Conservation (phyloP, 345 rosid genomes). For the Sisymbrium altissimum region DNA sequence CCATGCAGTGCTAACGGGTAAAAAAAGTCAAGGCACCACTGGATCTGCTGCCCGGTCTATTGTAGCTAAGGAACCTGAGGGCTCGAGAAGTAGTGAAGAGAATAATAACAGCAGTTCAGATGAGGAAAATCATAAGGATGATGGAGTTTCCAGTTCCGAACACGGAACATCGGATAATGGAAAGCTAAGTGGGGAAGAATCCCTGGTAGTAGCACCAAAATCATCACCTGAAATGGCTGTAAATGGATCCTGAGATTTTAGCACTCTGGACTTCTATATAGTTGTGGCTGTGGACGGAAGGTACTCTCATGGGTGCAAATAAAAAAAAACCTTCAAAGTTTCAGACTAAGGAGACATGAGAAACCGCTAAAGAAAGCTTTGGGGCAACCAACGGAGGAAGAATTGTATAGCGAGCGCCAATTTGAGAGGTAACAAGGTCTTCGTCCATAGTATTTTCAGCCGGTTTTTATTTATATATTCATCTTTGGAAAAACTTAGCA, state of each 20-base stretch:
- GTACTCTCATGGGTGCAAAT: constrained; percentile 27
- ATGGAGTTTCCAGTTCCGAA: constrained; percentile 58
- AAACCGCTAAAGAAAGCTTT: constrained; percentile 21
- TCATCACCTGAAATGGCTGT: constrained; percentile 92
- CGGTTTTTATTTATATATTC: background rate
- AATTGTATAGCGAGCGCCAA: constrained; percentile 29
- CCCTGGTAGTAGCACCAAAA: constrained; percentile 56
- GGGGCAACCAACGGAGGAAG: constrained; percentile 20
- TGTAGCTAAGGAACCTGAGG: constrained; percentile 30
- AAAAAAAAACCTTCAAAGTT: background rate
- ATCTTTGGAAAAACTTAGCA: constrained; percentile 15
- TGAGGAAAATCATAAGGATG: constrained; percentile 57
- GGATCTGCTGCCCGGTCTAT: constrained; percentile 16
- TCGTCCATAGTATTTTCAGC: constrained; percentile 27
- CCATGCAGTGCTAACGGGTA: constrained; percentile 75
- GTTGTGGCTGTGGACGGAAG: constrained; percentile 22
- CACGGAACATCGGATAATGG: constrained; percentile 40
- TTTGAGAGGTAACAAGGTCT: constrained; percentile 31
- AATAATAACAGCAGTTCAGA: constrained; percentile 37
- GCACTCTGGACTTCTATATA: constrained; percentile 22
- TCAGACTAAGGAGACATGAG: constrained; percentile 25
- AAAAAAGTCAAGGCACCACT: constrained; percentile 42
- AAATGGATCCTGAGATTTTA: constrained; percentile 69
- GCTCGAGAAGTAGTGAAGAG: constrained; percentile 37
- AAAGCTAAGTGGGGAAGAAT: constrained; percentile 54